Percentiles rank a stretch among this genome's conserved stretches.
Evolutionary conservation across 2,329 filamentous ascomycete genomes (phyloP).

Genomic region (Colletotrichum kahawae): DNA sequence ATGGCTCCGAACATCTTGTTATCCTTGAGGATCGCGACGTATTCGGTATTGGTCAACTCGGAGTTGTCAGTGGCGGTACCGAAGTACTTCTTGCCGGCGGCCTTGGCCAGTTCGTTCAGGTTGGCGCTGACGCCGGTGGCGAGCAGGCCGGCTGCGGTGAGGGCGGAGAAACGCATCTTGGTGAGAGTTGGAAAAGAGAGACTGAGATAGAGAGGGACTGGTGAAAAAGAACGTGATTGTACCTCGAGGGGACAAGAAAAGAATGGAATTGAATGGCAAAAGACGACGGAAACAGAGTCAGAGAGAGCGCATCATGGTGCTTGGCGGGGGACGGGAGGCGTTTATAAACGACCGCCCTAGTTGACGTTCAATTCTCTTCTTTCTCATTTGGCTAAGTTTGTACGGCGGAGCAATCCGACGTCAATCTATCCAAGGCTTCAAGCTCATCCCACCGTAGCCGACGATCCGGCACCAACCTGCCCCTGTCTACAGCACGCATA

Average conservation of each 20-base stretch:
- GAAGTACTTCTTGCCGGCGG: constrained; percentile 55
- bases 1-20: constrained; percentile 69
- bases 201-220: background rate
- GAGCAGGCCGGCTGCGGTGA: constrained; percentile 19
- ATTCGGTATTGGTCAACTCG: constrained; percentile 53
- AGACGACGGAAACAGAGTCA: background rate
- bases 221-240: background rate
- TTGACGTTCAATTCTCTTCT: background rate
- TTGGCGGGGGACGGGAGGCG: background rate
- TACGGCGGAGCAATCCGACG: background rate
- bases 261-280: constrained; percentile 1
- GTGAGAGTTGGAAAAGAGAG: background rate
- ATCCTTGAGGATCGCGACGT: constrained; percentile 58
- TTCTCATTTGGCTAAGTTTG: background rate
- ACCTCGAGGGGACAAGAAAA: background rate
- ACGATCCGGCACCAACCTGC: constrained; percentile 4
- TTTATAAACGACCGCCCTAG: background rate
- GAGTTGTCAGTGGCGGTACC: constrained; percentile 68
- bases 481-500: background rate
- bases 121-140: constrained; percentile 34
- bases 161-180: constrained; percentile 14
- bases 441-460: background rate
- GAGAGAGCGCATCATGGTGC: background rate
- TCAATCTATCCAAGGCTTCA: constrained; percentile 8
- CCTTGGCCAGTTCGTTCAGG: constrained; percentile 32